Percentiles rank a stretch among this genome's conserved stretches.
Evolutionary conservation across 2,329 filamentous ascomycete genomes (phyloP).

Genomic region (Scytalidium lignicola): DNA sequence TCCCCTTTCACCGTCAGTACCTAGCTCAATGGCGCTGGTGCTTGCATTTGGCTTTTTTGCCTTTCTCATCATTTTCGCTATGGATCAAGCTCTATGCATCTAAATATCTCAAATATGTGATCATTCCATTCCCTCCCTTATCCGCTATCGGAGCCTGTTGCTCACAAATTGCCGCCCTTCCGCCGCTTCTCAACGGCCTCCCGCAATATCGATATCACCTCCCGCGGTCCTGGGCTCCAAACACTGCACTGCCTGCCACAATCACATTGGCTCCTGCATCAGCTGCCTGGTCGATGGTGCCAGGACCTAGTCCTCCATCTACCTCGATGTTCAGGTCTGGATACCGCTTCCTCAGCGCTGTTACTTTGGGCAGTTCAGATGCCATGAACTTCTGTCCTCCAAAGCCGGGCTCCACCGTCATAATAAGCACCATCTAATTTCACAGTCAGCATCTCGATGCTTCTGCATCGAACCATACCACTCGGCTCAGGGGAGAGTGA

Average conservation of each 20-base stretch:
- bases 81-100: no score
- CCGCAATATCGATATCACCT: conserved; percentile 79
- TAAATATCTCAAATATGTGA: no score
- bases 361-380: conserved; percentile 88
- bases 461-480: not conserved
- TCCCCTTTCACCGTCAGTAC: no score
- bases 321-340: conserved; percentile 96
- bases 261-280: conserved; percentile 97
- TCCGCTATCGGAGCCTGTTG: no score
- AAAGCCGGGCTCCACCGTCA: conserved; percentile 97
- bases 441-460: conserved; percentile 7
- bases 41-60: no score
- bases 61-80: no score
- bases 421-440: conserved; percentile 88
- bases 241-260: conserved; percentile 92
- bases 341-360: conserved; percentile 75
- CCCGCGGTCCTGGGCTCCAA: conserved; percentile 74
- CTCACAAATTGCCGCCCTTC: not conserved
- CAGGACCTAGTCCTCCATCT: conserved; percentile 82
- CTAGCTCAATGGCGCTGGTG: no score
- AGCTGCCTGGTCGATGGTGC: conserved; percentile 89
- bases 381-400: conserved; percentile 99
- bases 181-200: conserved; percentile 66
- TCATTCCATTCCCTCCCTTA: no score
- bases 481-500: no score